Evolutionary conservation across 2,329 filamentous ascomycete species (phyloP).

Genomic region (Chrysoporthe deuterocubensis): DNA sequence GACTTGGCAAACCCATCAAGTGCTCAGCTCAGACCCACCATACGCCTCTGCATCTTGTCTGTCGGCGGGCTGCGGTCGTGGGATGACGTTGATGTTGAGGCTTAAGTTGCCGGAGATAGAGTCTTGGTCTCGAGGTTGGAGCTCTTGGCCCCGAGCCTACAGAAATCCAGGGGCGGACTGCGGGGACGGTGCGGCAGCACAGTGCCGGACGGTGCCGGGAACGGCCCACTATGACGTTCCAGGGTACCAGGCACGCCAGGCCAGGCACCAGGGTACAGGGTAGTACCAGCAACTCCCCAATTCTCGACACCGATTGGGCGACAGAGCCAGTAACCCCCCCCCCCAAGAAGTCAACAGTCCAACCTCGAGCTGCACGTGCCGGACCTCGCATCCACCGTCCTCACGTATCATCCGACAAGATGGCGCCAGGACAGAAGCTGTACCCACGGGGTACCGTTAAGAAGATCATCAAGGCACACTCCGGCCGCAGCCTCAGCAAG

Average conservation of each 20-base stretch:
- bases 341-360: constrained; percentile 22
- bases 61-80: neutral
- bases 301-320: constrained; percentile 21
- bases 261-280: no score
- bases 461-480: constrained; percentile 88
- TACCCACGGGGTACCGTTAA: constrained; percentile 86
- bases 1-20: rapidly evolving
- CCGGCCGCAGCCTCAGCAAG: constrained; percentile 78
- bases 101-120: neutral
- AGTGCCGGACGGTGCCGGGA: neutral
- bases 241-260: neutral
- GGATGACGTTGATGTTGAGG: constrained; percentile 2
- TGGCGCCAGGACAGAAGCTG: constrained; percentile 70
- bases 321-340: neutral
- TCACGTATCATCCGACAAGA: constrained; percentile 35
- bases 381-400: neutral
- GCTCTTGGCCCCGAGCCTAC: constrained; percentile 1
- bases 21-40: constrained; percentile 50
- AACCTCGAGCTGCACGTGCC: neutral
- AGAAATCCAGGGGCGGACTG: neutral
- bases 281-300: neutral
- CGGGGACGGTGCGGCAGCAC: constrained; percentile 27
- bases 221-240: constrained; percentile 18
- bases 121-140: neutral
- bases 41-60: constrained; percentile 57